Conservation (phyloP, 768 basidiomycete genomes). For the Tephrocybe sp. region DNA sequence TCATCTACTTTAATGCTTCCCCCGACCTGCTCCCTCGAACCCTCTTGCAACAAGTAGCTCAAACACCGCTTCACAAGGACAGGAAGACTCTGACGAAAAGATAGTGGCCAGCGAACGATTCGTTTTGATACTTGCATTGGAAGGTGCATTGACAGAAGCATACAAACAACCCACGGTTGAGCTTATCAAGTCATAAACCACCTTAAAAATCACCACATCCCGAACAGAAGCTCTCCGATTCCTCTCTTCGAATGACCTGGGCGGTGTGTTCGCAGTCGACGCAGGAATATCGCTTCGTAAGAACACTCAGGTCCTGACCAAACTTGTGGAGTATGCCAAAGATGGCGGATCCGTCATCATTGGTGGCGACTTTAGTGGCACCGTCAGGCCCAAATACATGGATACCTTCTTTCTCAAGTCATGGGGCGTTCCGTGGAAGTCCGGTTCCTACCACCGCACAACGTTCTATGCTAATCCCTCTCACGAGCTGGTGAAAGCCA, state of each 20-base stretch:
- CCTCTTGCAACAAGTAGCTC: background rate
- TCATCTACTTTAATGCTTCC: too few relatives aligned
- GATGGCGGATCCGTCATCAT: constrained; percentile 38
- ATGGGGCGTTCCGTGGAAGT: constrained; percentile 37
- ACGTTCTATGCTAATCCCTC: constrained; percentile 33
- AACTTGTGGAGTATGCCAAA: constrained; percentile 37
- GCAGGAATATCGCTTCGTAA: constrained; percentile 27
- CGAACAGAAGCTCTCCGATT: constrained; percentile 20
- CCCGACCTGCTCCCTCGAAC: too few relatives aligned
- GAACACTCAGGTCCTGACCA: constrained; percentile 20
- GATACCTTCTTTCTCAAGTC: constrained; percentile 26
- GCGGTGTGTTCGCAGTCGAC: constrained; percentile 37
- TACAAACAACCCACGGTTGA: constrained; percentile 26
- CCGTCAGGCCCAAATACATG: constrained; percentile 23
- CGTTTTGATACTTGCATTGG: constrained; percentile 32
- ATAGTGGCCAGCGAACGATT: constrained; percentile 12
- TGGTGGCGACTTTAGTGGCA: constrained; percentile 32
- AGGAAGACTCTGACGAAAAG: background rate
- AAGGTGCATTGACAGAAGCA: constrained; percentile 20
- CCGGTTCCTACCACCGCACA: constrained; percentile 39
- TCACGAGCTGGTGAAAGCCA: constrained; percentile 28
- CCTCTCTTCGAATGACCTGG: constrained; percentile 26
- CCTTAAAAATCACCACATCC: constrained; percentile 19
- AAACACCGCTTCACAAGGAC: background rate
- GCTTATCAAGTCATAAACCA: constrained; percentile 24